phyloP scores from a whole-genome alignment of 495 filamentous ascomycete genomes.

The Aspergillus coremiiformis region DNA sequence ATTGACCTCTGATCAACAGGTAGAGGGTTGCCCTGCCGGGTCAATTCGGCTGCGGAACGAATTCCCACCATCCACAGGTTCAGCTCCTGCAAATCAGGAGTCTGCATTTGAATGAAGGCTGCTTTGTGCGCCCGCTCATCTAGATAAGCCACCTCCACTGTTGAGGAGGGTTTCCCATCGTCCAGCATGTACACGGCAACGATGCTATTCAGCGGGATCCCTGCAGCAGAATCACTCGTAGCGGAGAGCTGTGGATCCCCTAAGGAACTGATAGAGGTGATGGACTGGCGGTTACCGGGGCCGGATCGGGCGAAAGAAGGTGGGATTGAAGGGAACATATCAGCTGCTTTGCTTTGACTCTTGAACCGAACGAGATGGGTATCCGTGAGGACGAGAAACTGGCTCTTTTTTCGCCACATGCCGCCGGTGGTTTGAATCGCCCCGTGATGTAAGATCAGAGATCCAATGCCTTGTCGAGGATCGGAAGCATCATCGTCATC shows the following conservation, averaged over 20 bases:
- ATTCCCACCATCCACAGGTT: slow-evolving; percentile 70
- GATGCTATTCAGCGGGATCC: slow-evolving; percentile 64
- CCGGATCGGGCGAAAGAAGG: slow-evolving; percentile 33
- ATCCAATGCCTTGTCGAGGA: slow-evolving; percentile 33
- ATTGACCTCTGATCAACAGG: slow-evolving; percentile 54
- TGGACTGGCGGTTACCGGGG: slow-evolving; percentile 44
- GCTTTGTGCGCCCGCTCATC: slow-evolving; percentile 62
- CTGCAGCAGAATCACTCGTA: slow-evolving; percentile 39
- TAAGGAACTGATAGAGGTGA: slow-evolving; percentile 52
- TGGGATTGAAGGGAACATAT: slow-evolving; percentile 51
- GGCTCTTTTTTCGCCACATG: slow-evolving; percentile 76
- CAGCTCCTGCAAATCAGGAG: slow-evolving; percentile 63
- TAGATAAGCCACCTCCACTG: slow-evolving; percentile 68
- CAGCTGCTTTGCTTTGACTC: slow-evolving; percentile 61
- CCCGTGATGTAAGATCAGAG: slow-evolving; percentile 57
- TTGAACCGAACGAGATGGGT: slow-evolving; percentile 78
- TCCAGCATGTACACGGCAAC: slow-evolving; percentile 75
- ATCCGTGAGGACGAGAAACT: slow-evolving; percentile 87
- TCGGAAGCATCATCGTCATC: slow-evolving; percentile 25
- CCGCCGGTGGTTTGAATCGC: slow-evolving; percentile 73
- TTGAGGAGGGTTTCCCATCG: slow-evolving; percentile 68
- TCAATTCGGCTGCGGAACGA: slow-evolving; percentile 50
- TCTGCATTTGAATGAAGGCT: slow-evolving; percentile 59
- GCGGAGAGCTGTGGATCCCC: slow-evolving; percentile 52
- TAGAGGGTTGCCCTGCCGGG: slow-evolving; percentile 44